A percentile compares a stretch with the other conserved stretches of the same genome.
Conservation (phyloP, 2,329 filamentous ascomycete species). For the Penicillium aurantiogriseum region DNA sequence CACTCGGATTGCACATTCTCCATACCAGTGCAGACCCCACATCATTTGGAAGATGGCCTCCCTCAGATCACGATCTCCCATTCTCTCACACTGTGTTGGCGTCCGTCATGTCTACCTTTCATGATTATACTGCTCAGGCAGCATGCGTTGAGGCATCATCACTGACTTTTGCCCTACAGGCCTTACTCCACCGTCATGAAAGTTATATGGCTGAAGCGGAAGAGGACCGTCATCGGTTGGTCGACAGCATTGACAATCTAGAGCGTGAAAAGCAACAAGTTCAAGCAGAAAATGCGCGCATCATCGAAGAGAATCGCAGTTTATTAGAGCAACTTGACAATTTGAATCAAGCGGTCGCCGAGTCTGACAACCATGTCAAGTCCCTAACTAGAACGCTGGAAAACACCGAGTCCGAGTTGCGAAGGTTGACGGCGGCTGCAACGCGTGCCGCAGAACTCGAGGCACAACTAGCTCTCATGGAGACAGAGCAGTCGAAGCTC, state of each 20-base stretch:
- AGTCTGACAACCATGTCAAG: constrained; percentile 77
- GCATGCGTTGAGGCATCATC: constrained; percentile 41
- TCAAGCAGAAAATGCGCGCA: constrained; percentile 72
- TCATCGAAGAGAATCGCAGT: constrained; percentile 77
- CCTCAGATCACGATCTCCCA: constrained; percentile 21
- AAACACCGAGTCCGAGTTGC: constrained; percentile 73
- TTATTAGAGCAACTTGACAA: constrained; percentile 81
- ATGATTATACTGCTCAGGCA: constrained; percentile 24
- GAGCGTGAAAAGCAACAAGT: constrained; percentile 71
- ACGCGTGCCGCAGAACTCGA: constrained; percentile 76
- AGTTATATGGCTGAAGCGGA: constrained; percentile 91
- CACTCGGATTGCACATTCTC: neutral
- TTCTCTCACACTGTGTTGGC: constrained; percentile 31
- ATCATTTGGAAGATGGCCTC: constrained; percentile 23
- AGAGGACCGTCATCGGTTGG: constrained; percentile 73
- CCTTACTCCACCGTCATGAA: constrained; percentile 86
- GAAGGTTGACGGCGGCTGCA: constrained; percentile 70
- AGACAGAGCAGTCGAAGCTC: constrained; percentile 74
- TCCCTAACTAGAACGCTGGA: constrained; percentile 73
- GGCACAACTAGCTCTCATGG: constrained; percentile 72
- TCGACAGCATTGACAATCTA: constrained; percentile 69
- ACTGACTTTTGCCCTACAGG: constrained; percentile 77
- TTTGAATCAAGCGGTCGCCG: constrained; percentile 73
- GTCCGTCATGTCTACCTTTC: constrained; percentile 31
- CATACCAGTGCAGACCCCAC: neutral